These are phyloP conservation scores for Lasiosphaeriaceae sp. DNA, from an alignment of 495 filamentous ascomycete genomes.

Conservation along the genomic window DNA sequence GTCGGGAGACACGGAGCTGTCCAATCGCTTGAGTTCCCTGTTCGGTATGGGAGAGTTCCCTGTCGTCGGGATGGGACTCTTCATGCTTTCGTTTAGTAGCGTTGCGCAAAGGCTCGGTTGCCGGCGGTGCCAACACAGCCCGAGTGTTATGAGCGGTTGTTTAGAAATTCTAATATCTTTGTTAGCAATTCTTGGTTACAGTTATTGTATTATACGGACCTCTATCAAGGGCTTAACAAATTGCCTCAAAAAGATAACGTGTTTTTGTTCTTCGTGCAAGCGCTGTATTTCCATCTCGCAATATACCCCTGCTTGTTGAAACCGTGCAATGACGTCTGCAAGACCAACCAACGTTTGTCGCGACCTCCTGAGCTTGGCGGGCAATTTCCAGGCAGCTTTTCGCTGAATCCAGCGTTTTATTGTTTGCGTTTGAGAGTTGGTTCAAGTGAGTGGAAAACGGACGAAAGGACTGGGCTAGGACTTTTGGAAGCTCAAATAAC, in stretches of 20 bases:
- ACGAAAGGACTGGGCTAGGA: background rate
- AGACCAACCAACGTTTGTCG: slow-evolving; percentile 1
- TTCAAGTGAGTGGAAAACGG: background rate
- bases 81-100: background rate
- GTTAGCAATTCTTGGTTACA: background rate
- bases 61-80: background rate
- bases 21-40: too few species aligned
- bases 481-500: background rate
- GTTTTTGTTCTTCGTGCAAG: background rate
- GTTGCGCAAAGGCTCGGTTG: background rate
- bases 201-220: background rate
- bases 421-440: background rate
- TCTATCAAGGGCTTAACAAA: background rate
- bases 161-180: background rate
- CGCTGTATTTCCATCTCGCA: background rate
- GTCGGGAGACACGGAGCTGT: too few species aligned
- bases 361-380: background rate
- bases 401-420: background rate
- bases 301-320: background rate
- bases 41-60: too few species aligned
- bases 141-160: background rate
- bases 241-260: background rate
- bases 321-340: background rate
- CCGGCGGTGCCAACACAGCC: background rate
- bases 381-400: background rate